These are phyloP conservation scores for Bipolaris zeicola DNA, from an alignment of 2,329 filamentous ascomycete species.

Conservation along the genomic window DNA sequence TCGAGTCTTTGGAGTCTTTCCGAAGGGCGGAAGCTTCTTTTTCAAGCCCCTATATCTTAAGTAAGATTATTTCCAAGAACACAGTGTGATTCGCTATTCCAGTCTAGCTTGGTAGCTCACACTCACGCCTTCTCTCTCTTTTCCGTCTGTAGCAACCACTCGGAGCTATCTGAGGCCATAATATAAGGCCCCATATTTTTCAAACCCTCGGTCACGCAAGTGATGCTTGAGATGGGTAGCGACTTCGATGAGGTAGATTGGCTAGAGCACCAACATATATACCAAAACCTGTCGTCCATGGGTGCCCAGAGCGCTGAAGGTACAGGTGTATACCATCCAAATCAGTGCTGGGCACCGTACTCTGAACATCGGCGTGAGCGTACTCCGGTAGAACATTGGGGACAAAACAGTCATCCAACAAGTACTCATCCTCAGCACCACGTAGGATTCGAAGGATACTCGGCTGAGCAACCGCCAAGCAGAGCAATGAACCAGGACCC, in stretches of 20 bases:
- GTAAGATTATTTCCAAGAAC: background rate
- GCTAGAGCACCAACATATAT: background rate
- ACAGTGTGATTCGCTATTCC: background rate
- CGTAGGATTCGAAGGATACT: background rate
- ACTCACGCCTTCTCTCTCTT: no score
- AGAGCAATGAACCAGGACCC: background rate
- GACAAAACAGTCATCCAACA: background rate
- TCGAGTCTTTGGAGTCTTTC: background rate
- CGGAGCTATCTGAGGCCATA: no score
- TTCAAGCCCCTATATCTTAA: background rate
- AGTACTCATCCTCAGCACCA: background rate
- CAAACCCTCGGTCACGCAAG: no score
- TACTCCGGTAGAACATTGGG: background rate
- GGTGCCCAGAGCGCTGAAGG: background rate
- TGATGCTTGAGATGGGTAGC: background rate
- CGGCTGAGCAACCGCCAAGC: background rate
- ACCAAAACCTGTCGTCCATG: background rate
- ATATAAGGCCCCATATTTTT: no score
- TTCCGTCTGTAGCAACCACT: no score
- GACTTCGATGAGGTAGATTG: background rate
- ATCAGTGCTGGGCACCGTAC: no score
- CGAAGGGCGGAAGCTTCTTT: no score
- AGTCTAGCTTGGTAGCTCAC: background rate
- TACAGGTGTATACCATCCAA: background rate
- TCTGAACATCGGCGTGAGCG: background rate